Evolutionary conservation across 2,329 filamentous ascomycete genomes (phyloP), one percentile per base, ranked within the genome.

Genomic region (Laburnicola sp.): DNA sequence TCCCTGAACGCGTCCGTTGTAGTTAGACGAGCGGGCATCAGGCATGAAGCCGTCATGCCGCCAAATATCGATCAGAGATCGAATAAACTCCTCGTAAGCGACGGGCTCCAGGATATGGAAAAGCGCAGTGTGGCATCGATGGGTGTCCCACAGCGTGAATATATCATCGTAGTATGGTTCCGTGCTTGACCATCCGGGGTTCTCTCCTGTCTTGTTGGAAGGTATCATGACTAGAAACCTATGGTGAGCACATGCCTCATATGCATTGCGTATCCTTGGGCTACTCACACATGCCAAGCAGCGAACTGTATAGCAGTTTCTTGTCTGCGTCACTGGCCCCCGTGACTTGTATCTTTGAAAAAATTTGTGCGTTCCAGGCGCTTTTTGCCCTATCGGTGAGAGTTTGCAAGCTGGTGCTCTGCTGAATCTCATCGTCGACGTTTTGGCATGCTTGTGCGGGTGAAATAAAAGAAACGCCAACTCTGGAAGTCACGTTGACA

Each of bases 111-210:
- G 68, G 21, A 90, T 76, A 28, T 89, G 86, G 54, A 86, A 79
- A 0, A 89, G 75, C 0, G 85, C 72, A 0, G 83, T 87, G 0
- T 82, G 81, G 64, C 84, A 88, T 22, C 86, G 82, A 67, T 88
- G 86, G 62, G 78, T 68, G 56, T 78, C 74, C 86, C 87, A 89
- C 22, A 86, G 79, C 0, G 86, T 89, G 62, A 87, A 88, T 11
- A 86, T 82, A 51, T 89, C 86, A 51, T 87, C 83, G 61, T 87
- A 89, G 62, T 87, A 88, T 1, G 86, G 86, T 66, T 89, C 86
- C 0, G 65, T 60, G 1, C 83, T 85, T 1, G 73, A 65, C 86
- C 86, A 89, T 0, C 78, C 69, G 0, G 86, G 86, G 53, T 89
- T 90, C 64, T 89, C 87, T 0, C 85, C 86, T 0, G 86, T 88